Conservation (phyloP, 2,329 filamentous ascomycete genomes). For the Dissoconium aciculare region DNA sequence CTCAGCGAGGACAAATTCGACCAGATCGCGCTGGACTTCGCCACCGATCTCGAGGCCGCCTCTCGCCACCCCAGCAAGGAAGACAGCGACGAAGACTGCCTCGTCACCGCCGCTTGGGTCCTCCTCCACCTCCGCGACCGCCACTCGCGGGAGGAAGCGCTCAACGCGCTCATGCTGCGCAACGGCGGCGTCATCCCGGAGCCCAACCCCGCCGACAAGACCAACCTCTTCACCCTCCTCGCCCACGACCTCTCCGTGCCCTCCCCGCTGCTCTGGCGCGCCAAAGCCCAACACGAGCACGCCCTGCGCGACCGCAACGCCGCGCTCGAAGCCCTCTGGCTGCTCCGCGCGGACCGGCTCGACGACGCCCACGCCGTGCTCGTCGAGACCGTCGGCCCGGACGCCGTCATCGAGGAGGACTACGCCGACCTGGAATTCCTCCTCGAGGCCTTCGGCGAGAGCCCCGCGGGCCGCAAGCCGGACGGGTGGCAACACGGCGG, state of each 20-base stretch:
- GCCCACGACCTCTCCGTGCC: constrained; percentile 53
- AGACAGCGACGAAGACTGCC: constrained; percentile 6
- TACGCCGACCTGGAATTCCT: constrained; percentile 54
- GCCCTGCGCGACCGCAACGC: constrained; percentile 52
- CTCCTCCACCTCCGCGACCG: constrained; percentile 19
- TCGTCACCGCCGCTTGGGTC: constrained; percentile 19
- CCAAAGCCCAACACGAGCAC: constrained; percentile 70
- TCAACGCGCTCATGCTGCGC: constrained; percentile 43
- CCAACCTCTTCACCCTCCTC: constrained; percentile 10
- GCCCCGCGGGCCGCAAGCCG: constrained; percentile 26
- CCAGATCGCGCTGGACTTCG: constrained; percentile 42
- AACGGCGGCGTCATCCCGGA: constrained; percentile 52
- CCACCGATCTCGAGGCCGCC: constrained; percentile 20
- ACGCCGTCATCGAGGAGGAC: constrained; percentile 67
- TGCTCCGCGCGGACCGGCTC: constrained; percentile 51
- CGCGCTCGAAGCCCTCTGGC: constrained; percentile 57
- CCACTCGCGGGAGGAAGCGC: constrained; percentile 14
- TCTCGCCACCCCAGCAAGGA: not conserved
- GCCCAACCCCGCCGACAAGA: constrained; percentile 11
- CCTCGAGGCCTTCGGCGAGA: constrained; percentile 51
- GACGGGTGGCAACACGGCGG: constrained; percentile 66
- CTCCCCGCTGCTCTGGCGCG: constrained; percentile 66
- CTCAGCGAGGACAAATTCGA: constrained; percentile 39
- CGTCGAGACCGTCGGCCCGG: constrained; percentile 63
- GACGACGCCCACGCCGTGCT: constrained; percentile 76